Evolutionary conservation across 495 filamentous ascomycete species (phyloP), one percentile per base, ranked within the genome.

Genomic region (Cryomyces minteri): DNA sequence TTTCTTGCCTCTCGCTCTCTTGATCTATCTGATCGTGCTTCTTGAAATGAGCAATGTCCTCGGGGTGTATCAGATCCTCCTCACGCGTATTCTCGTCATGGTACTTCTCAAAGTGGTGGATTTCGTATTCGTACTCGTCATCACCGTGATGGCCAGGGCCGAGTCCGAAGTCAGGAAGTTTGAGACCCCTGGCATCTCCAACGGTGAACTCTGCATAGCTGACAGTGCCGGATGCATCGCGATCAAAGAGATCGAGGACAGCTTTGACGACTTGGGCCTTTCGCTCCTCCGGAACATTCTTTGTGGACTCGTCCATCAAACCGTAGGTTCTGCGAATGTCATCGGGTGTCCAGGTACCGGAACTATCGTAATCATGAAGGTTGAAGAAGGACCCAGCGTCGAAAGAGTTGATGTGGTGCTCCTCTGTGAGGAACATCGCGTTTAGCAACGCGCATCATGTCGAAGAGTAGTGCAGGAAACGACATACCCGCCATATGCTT

Each of bases 101-200:
- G 58, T 64, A 87, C 65, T 87, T 87, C 62, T 96, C 90, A 64
- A 85, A 96, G 58, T 98, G 90, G 58, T 98, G 90, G 49, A 98
- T 94, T 69, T 98, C 90, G 59, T 98, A 98, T 61, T 96, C 90
- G 59, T 90, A 94, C 58, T 98, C 90, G 48, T 88, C 80, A 55
- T 95, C 90, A n/a, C 88, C 88, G 62, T 98, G 90, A 56, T 94
- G 88, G 1, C 90, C 90, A 0, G 84, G 82, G 0, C 90, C 90
- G 10, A 77, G 73, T 41, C 46, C 84, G 49, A 94, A 73, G 60
- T 98, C 90, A 2, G 86, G 87, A 48, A 98, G 60, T 43, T 69
- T 71, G 39, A 71, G 68, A 37, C 78, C 77, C 34, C 12, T 37
- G 4, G 64, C 59, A 0, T 60, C 57, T 30, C 73, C 77, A 10